Conservation (phyloP, 805 yeast species). For the Hanseniaspora clermontiae region DNA sequence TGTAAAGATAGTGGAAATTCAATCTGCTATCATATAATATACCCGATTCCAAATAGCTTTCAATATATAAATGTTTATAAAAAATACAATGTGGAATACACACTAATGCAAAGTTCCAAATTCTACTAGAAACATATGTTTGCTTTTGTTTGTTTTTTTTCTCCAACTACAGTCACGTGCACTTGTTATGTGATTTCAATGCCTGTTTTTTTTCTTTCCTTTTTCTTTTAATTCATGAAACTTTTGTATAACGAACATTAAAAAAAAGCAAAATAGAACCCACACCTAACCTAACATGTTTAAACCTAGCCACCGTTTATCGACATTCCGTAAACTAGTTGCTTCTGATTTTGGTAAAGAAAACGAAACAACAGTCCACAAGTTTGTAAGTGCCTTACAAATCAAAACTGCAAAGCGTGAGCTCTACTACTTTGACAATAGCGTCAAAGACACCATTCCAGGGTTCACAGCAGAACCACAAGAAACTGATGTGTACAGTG, state of each 20-base stretch:
- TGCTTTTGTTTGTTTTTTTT: too few relatives aligned
- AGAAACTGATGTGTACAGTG: conserved; percentile 25
- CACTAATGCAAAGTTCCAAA: too few relatives aligned
- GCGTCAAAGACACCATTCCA: conserved; percentile 2
- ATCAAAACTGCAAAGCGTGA: conserved; percentile 6
- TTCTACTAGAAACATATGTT: too few relatives aligned
- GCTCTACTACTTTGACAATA: conserved; percentile 1
- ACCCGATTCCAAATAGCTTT: background rate
- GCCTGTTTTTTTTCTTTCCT: background rate
- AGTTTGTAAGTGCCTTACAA: background rate
- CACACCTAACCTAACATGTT: background rate
- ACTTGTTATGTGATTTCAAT: too few relatives aligned
- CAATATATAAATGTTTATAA: too few relatives aligned
- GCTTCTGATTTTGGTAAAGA: conserved; percentile 4
- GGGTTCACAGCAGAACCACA: conserved; percentile 34
- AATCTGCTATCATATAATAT: background rate
- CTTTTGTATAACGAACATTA: background rate
- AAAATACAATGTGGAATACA: too few relatives aligned
- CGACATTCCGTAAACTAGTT: background rate
- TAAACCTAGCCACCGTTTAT: background rate
- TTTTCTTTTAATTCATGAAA: background rate
- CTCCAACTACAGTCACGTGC: too few relatives aligned
- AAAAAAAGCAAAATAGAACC: background rate
- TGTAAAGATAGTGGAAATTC: background rate
- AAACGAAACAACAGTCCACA: background rate